A percentile compares a stretch with the other conserved stretches of the same genome.
Conservation (phyloP, 2,329 filamentous ascomycete genomes). For the Hymenoscyphus salicellus region DNA sequence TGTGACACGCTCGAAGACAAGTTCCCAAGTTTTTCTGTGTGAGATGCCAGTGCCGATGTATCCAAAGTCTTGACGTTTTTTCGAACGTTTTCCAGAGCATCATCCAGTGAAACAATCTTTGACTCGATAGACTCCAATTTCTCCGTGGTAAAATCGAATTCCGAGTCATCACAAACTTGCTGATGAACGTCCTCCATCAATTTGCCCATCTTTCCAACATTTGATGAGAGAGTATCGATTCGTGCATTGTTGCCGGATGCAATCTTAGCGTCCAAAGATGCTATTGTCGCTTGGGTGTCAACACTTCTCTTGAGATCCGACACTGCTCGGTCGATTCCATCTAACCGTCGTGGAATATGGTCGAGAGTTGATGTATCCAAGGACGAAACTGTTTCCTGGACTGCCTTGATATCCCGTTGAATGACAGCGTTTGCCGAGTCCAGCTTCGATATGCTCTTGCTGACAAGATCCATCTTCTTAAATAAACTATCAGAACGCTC, state of each 20-base stretch:
- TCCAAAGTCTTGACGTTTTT: slow-evolving; percentile 17
- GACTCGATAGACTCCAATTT: slow-evolving; percentile 18
- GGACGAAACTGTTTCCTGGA: slow-evolving; percentile 21
- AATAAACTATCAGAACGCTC: slow-evolving; percentile 14
- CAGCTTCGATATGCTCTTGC: slow-evolving; percentile 19
- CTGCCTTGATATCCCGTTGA: slow-evolving; percentile 17
- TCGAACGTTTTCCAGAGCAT: slow-evolving; percentile 16
- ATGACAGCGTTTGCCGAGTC: slow-evolving; percentile 21
- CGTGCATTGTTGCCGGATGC: slow-evolving; percentile 21
- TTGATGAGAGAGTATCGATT: slow-evolving; percentile 19
- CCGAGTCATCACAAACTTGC: slow-evolving; percentile 13
- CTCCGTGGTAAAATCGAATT: slow-evolving; percentile 9
- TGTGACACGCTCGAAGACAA: slow-evolving; percentile 2
- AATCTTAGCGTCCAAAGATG: slow-evolving; percentile 26
- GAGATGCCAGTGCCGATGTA: slow-evolving; percentile 7
- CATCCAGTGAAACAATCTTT: slow-evolving; percentile 18
- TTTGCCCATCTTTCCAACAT: slow-evolving; percentile 19
- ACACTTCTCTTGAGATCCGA: slow-evolving; percentile 22
- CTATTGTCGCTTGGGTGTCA: slow-evolving; percentile 21
- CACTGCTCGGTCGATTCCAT: slow-evolving; percentile 23
- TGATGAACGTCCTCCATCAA: slow-evolving; percentile 18
- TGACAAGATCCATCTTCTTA: slow-evolving; percentile 16
- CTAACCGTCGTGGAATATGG: slow-evolving; percentile 17
- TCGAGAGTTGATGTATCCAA: slow-evolving; percentile 22
- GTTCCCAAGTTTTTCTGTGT: slow-evolving; percentile 11